Base-by-base conservation (phyloP, 306 rosid genomes). In the Glycyrrhiza uralensis region DNA sequence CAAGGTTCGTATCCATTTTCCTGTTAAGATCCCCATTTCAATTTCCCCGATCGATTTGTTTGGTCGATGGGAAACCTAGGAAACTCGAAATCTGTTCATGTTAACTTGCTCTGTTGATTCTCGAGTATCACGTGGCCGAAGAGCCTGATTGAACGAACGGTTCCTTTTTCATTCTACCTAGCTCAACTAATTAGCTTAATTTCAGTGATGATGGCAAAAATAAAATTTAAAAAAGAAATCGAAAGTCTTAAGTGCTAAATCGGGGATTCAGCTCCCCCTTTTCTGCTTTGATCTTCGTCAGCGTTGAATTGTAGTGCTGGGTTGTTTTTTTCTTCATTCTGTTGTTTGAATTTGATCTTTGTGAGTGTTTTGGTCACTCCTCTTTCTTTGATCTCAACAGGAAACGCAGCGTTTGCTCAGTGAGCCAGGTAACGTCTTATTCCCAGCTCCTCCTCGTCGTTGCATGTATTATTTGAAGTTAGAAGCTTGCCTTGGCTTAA, bases 401-500 rank as follows among this genome's bases (percentile, higher is more conserved):
- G 98, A 93, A 85, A 93, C 98, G 59, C 98, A 93, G 85, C 97
- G 97, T 72, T 92, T 93, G 62, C 92, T 93, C 52, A 93, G 98
- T 87, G 98, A 93, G 82, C 98, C 98, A 28, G 98, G 98, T 91
- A 39, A 55, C 66, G 54, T 55, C 5, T 60, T 69, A 17, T 44
- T 22, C 18, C 56, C 41, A 6, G 15, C 7, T 66, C 7, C 22
- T 36, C n/a, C 5, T 3, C 13, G 20, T 54, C 0, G 28, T 36
- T 72, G 28, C 38, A 47, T 49, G 57, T 13, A 7, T 64, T 61
- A 29, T 75, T 69, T 75, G 32, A 4, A 47, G 24, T 79, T 72
- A 28, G 64, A 65, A 65, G 57, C 70, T 30, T n/a, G 7, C 15
- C 68, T 13, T 18, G 0, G 7, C 61, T 64, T 71, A 10, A 62